phyloP scores from a whole-genome alignment of 176 grass and related monocot species.

The Thalia dealbata region DNA sequence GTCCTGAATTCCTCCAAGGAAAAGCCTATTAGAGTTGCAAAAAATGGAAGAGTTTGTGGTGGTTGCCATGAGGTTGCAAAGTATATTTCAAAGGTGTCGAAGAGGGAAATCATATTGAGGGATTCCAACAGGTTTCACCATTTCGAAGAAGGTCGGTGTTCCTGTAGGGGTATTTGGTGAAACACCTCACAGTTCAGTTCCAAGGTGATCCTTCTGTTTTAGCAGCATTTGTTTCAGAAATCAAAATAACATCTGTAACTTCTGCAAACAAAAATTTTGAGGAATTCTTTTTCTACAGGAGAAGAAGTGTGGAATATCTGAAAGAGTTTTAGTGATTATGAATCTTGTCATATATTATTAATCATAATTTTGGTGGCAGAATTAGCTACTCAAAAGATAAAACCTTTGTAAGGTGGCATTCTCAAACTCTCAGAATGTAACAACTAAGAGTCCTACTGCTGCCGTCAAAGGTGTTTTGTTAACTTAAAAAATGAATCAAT shows the following conservation, averaged over 20 bases:
- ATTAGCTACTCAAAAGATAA: background rate
- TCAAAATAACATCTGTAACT: background rate
- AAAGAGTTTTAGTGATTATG: background rate
- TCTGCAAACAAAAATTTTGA: no score
- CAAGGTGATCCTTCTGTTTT: background rate
- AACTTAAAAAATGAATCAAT: background rate
- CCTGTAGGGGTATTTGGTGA: slow-evolving; percentile 77
- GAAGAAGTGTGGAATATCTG: background rate
- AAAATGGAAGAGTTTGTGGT: slow-evolving; percentile 49
- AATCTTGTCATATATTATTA: background rate
- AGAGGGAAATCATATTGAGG: slow-evolving; percentile 49
- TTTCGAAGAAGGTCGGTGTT: slow-evolving; percentile 70
- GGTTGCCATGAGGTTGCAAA: slow-evolving; percentile 66
- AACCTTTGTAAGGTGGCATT: background rate
- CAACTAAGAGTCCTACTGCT: background rate
- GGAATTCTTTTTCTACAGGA: background rate
- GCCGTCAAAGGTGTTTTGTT: background rate
- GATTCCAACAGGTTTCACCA: slow-evolving; percentile 62
- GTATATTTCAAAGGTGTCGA: slow-evolving; percentile 44
- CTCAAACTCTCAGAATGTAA: background rate
- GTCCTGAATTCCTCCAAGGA: slow-evolving; percentile 47
- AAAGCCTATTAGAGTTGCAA: slow-evolving; percentile 45
- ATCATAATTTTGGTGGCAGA: no score
- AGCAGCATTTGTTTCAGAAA: background rate
- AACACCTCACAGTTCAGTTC: background rate